Evolutionary conservation across 1,284 basidiomycete species (phyloP), one percentile per base, ranked within the genome.

Genomic region (Rugiboletus extremiorientalis): DNA sequence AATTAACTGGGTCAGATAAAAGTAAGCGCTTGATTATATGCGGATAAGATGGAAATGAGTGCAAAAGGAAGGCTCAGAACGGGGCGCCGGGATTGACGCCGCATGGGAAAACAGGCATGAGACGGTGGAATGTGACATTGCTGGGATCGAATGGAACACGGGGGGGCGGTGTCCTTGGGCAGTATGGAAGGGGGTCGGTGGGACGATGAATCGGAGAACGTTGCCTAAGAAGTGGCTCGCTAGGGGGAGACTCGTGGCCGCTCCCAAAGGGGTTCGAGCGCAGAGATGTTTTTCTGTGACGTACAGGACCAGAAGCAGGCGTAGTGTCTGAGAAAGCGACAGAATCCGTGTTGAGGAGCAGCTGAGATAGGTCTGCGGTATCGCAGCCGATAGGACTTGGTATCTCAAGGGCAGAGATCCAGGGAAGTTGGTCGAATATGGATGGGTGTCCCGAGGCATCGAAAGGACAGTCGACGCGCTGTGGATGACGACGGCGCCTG

Each of bases 401-500:
- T 42, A 70, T 60, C 48, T 86, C 79, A 52, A 88, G 73, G 18
- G 79, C 73, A 34, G 83, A 76, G 54, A 84, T 82, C 85, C 85
- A 87, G 16, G 85, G 81, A 20, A 86, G 78, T 28, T 77, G 72
- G 71, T 86, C 85, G 63, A 87, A 86, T 25, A 77, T 42, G 69
- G 68, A 22, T 60, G 59, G 33, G 55, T 71, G 62, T 64, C 68
- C 63, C 64, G 61, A 59, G 28, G 63, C 28, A 48, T 72, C 66
- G n/a, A 72, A 55, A 15, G 67, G 63, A 22, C 63, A 70, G 55
- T 76, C 74, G 20, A 69, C 36, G 38, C 68, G 73, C 16, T 68
- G 66, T 31, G 59, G 56, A 20, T 72, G 76, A 41, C 76, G 77
- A 43, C 74, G 74, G n/a, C 76, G 77, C 41, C 75, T 63, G 30